Evolutionary conservation across 192 early-diverging fungal genomes (phyloP), one percentile per base, ranked within the genome.

Genomic region (Backusella psychrophila): DNA sequence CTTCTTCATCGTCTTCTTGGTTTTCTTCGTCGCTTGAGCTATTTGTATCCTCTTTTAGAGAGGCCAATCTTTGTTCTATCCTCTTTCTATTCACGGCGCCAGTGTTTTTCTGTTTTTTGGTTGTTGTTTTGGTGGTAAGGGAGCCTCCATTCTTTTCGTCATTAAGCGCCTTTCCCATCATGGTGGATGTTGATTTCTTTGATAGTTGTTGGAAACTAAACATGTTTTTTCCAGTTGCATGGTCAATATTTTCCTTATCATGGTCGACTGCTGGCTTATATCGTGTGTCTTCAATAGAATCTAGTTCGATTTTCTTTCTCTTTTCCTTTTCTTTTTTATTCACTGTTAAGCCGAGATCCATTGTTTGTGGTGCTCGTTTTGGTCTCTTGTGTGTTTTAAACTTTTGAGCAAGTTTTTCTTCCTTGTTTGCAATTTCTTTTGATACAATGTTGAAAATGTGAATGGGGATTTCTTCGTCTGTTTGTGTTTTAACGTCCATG

Each of bases 391-490:
- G 44, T 42, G 34, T 15, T 69, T 33, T 74, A 33, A 6, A 5
- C 39, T 23, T 71, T 52, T 73, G 81, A 11, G 82, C 80, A 7
- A 86, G 31, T 12, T 52, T 66, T 2, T 76, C 69, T 74, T 88
- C 87, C 19, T 75, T 21, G 21, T 79, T 74, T 9, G 80, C 83
- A 46, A 78, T 72, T 66, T 77, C 68, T 3, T 11, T n/a, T 21
- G 72, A 42, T 4, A 88, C 80, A 4, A 21, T 65, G 34, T 74
- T 81, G 38, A 72, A 75, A 75, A 88, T 83, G 69, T 86, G 85
- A 11, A 77, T 69, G 11, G 82, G 77, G 36, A 86, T 86, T 73
- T 83, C 87, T 41, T 88, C 83, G 31, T 83, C 76, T 3, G 67
- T 66, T 66, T 68, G 76, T 67, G 42, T 14, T 31, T 52, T 76